Evolutionary conservation across 208 protist species (phyloP).

Genomic region (Leishmania mexicana): DNA sequence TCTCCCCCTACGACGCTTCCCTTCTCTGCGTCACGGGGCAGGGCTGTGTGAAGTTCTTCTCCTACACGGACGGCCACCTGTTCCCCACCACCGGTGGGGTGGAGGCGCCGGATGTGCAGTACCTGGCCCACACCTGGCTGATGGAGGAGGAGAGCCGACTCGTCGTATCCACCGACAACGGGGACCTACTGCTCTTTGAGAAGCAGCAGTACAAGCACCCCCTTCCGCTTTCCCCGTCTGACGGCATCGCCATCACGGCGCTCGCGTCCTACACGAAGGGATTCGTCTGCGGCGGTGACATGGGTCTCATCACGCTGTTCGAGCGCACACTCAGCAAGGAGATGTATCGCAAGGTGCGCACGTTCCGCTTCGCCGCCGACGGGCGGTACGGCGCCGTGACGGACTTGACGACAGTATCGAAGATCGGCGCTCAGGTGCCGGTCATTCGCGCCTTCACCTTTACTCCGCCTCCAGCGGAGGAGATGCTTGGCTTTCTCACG

Average conservation of each 20-base stretch:
- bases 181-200: slow-evolving; percentile 95
- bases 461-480: slow-evolving; percentile 86
- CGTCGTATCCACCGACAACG: slow-evolving; percentile 93
- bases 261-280: slow-evolving; percentile 92
- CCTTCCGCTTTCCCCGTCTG: slow-evolving; percentile 86
- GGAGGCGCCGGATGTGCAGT: slow-evolving; percentile 83
- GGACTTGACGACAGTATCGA: slow-evolving; percentile 25
- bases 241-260: slow-evolving; percentile 89
- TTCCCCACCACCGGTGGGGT: slow-evolving; percentile 58
- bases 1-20: slow-evolving; percentile 86
- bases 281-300: slow-evolving; percentile 95
- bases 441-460: slow-evolving; percentile 87
- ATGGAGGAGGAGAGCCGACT: slow-evolving; percentile 81
- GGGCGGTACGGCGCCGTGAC: slow-evolving; percentile 31
- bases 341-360: slow-evolving; percentile 94
- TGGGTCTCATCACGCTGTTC: slow-evolving; percentile 94
- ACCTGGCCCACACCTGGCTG: slow-evolving; percentile 94
- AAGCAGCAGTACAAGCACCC: slow-evolving; percentile 86
- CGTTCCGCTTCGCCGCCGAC: slow-evolving; percentile 87
- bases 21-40: slow-evolving; percentile 94
- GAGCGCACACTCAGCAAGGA: slow-evolving; percentile 93
- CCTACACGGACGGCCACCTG: slow-evolving; percentile 78
- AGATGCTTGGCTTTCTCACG: slow-evolving; percentile 91
- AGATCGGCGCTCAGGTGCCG: slow-evolving; percentile 49
- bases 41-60: slow-evolving; percentile 91